Conservation (phyloP, 495 filamentous ascomycete species). For the Aspergillus coremiiformis region DNA sequence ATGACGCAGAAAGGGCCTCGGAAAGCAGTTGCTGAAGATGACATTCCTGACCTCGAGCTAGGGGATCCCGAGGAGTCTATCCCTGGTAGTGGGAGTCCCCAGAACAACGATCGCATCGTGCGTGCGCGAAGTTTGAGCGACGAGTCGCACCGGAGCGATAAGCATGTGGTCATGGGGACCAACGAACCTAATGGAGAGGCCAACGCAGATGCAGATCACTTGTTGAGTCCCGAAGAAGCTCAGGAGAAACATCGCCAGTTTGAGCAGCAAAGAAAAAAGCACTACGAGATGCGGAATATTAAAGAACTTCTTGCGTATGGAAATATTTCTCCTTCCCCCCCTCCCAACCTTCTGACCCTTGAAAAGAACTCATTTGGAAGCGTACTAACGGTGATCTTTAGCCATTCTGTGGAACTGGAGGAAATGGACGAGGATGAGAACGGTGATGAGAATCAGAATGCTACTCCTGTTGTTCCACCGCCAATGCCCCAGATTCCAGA, state of each 20-base stretch:
- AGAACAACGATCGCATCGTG: conserved; percentile 32
- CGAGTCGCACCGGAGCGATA: conserved; percentile 52
- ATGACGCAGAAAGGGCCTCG: conserved; percentile 32
- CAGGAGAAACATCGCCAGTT: conserved; percentile 84
- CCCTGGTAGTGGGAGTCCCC: conserved; percentile 19
- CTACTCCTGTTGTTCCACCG: conserved; percentile 15
- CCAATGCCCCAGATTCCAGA: conserved; percentile 32
- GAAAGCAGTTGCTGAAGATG: conserved; percentile 50
- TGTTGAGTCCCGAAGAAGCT: conserved; percentile 66
- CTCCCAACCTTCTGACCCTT: background rate
- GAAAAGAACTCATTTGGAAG: background rate
- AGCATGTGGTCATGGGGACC: conserved; percentile 71
- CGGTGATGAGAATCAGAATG: conserved; percentile 18
- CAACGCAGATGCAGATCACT: conserved; percentile 47
- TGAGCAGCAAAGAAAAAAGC: conserved; percentile 83
- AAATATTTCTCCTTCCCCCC: too few relatives aligned
- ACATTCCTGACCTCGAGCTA: conserved; percentile 86
- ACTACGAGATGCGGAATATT: conserved; percentile 98
- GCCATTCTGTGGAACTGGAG: conserved; percentile 43
- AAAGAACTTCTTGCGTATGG: conserved; percentile 77
- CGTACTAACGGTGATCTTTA: conserved; percentile 12
- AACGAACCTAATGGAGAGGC: conserved; percentile 49
- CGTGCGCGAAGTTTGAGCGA: conserved; percentile 42
- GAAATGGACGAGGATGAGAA: conserved; percentile 48
- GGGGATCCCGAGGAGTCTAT: conserved; percentile 80